Evolutionary conservation across 129 eudicot genomes (phyloP), one percentile per base, ranked within the genome.

Genomic region (Flaveria brownii): DNA sequence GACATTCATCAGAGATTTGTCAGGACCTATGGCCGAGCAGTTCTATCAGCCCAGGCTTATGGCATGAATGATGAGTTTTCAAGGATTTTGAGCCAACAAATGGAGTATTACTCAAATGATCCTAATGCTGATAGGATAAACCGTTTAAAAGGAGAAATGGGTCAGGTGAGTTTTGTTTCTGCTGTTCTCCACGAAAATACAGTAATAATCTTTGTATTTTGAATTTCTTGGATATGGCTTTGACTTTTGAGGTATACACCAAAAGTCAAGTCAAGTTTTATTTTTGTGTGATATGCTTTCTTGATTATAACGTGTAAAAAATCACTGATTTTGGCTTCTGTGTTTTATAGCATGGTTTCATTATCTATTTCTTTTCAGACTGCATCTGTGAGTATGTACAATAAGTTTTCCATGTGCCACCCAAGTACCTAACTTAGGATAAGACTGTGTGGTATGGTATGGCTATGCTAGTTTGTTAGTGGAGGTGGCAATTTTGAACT

Each of bases 31-130:
- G 97, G 97, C n/a, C 85, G 97, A 33, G 88, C 91, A 47, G 97
- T 94, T 46, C 82, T 89, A 74, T 78, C 97, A 41, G 97, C 99
- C 16, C 96, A 92, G 61, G 93, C 99, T 70, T 94, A 94, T 81
- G 96, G 89, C 45, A 94, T 94, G 97, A 94, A 94, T 84, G 99
- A 91, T 78, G 99, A 94, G 70, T 94, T 94, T 80, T 94, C 97
- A 22, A 86, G 99, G 85, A 94, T 91, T 71, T 77, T 94, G 70
- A 94, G 88, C 82, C 97, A 94, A 76, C 97, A 91, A 81, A 91
- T 94, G 86, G 99, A 94, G 28, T 94, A 89, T 77, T 94, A 81
- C 88, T 89, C 99, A 9, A 94, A 81, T 60, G 99, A 94, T 77
- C 97, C 99, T 64, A 91, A 89, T 87, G 97, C 97, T 26, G 99